Conservation (phyloP, 106 monocot species). For the Acorus gramineus region DNA sequence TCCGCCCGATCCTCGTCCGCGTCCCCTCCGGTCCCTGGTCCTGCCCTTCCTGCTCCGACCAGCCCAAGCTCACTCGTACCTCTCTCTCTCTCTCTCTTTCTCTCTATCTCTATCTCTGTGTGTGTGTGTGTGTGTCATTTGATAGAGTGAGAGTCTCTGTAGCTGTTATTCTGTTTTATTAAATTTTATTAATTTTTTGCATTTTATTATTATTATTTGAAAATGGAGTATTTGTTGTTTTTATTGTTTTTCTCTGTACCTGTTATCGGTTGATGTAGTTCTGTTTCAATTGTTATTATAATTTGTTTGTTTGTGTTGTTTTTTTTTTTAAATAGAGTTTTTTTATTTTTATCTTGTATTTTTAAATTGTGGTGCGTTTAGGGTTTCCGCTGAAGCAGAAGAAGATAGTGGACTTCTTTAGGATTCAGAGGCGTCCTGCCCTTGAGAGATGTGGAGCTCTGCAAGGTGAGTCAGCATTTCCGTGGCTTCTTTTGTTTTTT, state of each 20-base stretch:
- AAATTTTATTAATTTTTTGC: not conserved
- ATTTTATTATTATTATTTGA: not conserved
- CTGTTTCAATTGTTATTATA: too few species aligned
- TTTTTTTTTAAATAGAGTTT: not conserved
- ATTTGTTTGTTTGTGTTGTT: too few species aligned
- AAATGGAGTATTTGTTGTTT: not conserved
- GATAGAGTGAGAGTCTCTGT: too few species aligned
- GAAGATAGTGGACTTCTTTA: conserved; percentile 81
- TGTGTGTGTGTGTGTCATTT: too few species aligned
- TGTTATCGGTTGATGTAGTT: too few species aligned
- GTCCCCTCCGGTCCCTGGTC: conserved; percentile 72
- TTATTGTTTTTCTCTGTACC: not conserved
- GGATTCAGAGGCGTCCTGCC: conserved; percentile 47
- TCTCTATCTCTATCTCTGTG: too few species aligned
- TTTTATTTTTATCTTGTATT: not conserved
- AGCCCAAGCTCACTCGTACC: conserved; percentile 15
- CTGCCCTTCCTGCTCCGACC: conserved; percentile 47
- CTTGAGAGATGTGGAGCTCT: conserved; percentile 33
- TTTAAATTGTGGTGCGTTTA: conserved; percentile 14
- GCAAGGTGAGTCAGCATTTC: conserved; percentile 32
- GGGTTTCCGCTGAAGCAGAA: conserved; percentile 73
- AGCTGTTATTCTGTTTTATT: too few species aligned
- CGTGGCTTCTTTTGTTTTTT: not conserved
- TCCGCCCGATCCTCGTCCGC: conserved; percentile 65
- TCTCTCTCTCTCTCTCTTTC: too few species aligned